Conservation (phyloP, 2,329 filamentous ascomycete genomes). For the Nectriaceae sp. region DNA sequence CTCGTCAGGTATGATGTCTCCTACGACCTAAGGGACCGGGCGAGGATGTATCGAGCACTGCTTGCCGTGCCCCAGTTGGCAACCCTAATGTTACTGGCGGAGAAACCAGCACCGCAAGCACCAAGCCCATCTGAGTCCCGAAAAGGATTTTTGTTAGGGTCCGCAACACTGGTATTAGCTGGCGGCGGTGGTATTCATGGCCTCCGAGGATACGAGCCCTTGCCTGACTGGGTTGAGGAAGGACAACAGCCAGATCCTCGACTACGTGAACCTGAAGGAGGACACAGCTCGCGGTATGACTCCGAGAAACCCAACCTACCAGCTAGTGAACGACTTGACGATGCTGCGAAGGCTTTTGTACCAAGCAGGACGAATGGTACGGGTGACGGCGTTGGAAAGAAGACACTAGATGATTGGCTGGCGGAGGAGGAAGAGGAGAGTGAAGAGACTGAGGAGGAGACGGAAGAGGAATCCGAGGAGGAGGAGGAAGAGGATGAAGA, state of each 20-base stretch:
- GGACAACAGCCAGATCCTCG: conserved; percentile 78
- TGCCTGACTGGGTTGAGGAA: conserved; percentile 83
- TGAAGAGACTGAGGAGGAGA: conserved; percentile 55
- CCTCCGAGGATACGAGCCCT: conserved; percentile 72
- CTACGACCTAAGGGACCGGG: conserved; percentile 90
- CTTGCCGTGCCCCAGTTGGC: conserved; percentile 84
- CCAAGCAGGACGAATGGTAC: conserved; percentile 52
- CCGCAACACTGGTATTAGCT: conserved; percentile 81
- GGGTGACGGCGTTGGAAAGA: conserved; percentile 59
- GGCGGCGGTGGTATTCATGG: conserved; percentile 73
- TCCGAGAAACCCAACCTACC: conserved; percentile 45
- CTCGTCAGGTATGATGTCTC: conserved; percentile 91
- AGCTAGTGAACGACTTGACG: conserved; percentile 66
- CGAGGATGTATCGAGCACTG: conserved; percentile 83
- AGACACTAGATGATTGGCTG: conserved; percentile 92
- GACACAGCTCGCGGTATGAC: conserved; percentile 33
- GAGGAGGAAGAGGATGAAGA: conserved; percentile 54
- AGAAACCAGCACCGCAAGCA: conserved; percentile 89
- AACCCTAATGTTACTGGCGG: conserved; percentile 85
- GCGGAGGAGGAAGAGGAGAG: conserved; percentile 68
- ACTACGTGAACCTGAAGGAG: conserved; percentile 63
- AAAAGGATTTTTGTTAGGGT: conserved; percentile 77
- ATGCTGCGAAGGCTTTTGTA: conserved; percentile 43
- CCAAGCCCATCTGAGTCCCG: conserved; percentile 86
- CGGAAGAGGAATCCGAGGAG: conserved; percentile 49